Evolutionary conservation across 2,329 filamentous ascomycete species (phyloP).

Genomic region (Rutstroemia sydowiana): DNA sequence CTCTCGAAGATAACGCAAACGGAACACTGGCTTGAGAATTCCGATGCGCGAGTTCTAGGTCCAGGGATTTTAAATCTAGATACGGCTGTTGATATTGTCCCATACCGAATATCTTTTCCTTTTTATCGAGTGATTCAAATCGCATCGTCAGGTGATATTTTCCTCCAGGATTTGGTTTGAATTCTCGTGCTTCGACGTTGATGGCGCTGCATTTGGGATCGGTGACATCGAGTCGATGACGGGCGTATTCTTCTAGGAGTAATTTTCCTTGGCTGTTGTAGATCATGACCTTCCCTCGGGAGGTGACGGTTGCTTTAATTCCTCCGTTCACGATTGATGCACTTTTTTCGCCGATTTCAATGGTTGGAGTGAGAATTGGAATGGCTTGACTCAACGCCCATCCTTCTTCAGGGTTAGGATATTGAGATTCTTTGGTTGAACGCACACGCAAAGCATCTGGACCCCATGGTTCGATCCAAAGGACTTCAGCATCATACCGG

Average conservation of each 20-base stretch:
- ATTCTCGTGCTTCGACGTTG: constrained; percentile 43
- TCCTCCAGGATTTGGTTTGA: constrained; percentile 39
- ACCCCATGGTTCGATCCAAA: constrained; percentile 44
- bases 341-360: constrained; percentile 5
- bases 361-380: background rate
- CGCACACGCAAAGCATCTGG: constrained; percentile 40
- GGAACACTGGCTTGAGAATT: constrained; percentile 61
- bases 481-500: constrained; percentile 37
- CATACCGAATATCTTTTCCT: constrained; percentile 61
- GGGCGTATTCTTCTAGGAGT: constrained; percentile 44
- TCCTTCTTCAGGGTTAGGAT: constrained; percentile 33
- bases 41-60: constrained; percentile 57
- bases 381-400: constrained; percentile 33
- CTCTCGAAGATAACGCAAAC: constrained; percentile 51
- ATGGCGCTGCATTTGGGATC: constrained; percentile 46
- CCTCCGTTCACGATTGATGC: constrained; percentile 40
- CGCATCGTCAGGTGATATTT: constrained; percentile 50
- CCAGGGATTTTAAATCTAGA: constrained; percentile 54
- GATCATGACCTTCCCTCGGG: constrained; percentile 41
- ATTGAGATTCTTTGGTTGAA: constrained; percentile 33
- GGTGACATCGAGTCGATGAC: constrained; percentile 38
- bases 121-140: constrained; percentile 45
- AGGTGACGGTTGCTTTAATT: constrained; percentile 39
- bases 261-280: constrained; percentile 35
- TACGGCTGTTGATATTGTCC: constrained; percentile 60